phyloP scores from a whole-genome alignment of 73 alveolate genomes.

The Stentor coeruleus region DNA sequence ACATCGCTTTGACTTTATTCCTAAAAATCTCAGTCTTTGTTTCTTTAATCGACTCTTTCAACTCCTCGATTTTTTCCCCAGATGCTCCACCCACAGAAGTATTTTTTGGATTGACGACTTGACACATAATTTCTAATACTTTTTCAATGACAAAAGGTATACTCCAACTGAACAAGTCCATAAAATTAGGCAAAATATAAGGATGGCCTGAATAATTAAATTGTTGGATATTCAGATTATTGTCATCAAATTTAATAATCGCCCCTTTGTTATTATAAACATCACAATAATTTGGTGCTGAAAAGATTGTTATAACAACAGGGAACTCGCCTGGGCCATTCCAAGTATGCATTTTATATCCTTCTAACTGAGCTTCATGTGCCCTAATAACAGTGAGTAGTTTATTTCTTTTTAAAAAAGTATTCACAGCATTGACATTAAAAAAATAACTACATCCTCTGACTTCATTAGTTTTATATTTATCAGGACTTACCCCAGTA shows the following conservation, averaged over 20 bases:
- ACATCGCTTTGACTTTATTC: conserved; percentile 32
- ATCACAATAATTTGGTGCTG: conserved; percentile 94
- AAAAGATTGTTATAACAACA: conserved; percentile 75
- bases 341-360: conserved; percentile 85
- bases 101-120: conserved; percentile 47
- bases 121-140: conserved; percentile 71
- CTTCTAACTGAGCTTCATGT: conserved; percentile 91
- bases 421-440: conserved; percentile 52
- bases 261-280: conserved; percentile 88
- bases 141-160: conserved; percentile 84
- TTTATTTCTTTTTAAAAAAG: conserved; percentile 44
- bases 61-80: conserved; percentile 36
- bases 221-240: conserved; percentile 75
- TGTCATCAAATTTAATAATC: conserved; percentile 67
- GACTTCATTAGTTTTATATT: conserved; percentile 53
- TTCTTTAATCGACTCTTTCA: conserved; percentile 27
- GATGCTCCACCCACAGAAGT: too few species aligned
- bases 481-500: conserved; percentile 40
- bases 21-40: not conserved
- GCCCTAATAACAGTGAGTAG: conserved; percentile 72
- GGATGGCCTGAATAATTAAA: conserved; percentile 84
- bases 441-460: conserved; percentile 66
- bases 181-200: conserved; percentile 75
- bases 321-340: conserved; percentile 77
- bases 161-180: conserved; percentile 81